Base-by-base conservation (phyloP, 495 filamentous ascomycete species). In the Trichoderma gamsii region DNA sequence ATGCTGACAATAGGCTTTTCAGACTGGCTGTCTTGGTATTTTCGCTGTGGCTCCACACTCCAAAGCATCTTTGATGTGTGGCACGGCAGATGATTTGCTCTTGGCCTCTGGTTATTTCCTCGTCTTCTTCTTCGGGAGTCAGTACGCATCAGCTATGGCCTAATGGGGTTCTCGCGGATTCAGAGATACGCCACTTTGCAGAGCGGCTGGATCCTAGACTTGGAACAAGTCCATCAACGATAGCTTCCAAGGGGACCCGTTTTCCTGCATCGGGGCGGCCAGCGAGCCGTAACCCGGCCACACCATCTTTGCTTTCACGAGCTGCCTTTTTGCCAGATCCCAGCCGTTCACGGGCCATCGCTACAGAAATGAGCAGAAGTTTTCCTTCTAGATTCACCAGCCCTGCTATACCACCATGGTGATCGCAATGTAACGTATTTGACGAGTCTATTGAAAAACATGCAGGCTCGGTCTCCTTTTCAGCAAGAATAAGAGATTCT, bases 221-320 rank as follows among this genome's bases (percentile, higher is more conserved):
- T 0, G 49, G 16, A 21, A n/a, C 49, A 52, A 4, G 29, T 29
- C 29, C 29, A 29, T 29, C 52, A 11, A 61, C 52, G 12, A 27
- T 61, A 1, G 27, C 11, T 25, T 29, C 27, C 25, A 38, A 38
- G 35, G 5, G 8, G 56, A 5, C 56, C 56, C 25, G 27, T 61
- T 27, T 61, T 18, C 56, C 13, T 61, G 56, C 56, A 61, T 61
- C 56, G 56, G 56, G 16, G 56, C 23, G 11, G 56, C 23, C n/a
- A 13, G 23, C 9, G 56, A 32, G 23, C 27, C 56, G 56, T 25
- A 29, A 21, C 25, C 13, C 56, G 56, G 23, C 27, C 56, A 61
- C 56, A 61, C 56, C 56, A 23, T 13, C 56, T 32, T 9, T 2
- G 56, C 27, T 7, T 13, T 61, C 23, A 12, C 16, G 56, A 21